Base-by-base conservation (phyloP, 371 early-diverging fungal genomes). In the Mortierella sp. region DNA sequence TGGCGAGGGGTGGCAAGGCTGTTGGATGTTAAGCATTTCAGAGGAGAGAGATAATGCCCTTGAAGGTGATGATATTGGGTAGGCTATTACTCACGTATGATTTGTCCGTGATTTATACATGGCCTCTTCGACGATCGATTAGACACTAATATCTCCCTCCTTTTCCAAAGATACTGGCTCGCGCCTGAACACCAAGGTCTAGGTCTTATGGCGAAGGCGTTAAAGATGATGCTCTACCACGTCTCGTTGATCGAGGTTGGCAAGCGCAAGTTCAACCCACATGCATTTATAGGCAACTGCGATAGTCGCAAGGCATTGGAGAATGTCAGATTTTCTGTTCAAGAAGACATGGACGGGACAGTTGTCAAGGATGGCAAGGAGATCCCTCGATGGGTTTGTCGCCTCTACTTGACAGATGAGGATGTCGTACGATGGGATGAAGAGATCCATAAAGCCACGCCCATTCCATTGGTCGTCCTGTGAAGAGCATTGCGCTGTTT, bases 231-330 rank as follows among this genome's bases (percentile, higher is more conserved):
- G 52, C 76, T 85, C 0, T 70, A 74, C 24, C 75, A 71, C 28
- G 26, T 75, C n/a, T 70, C 82, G 24, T 70, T 85, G 58, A 55
- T 70, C 10, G 73, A 82, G 42, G 60, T 77, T n/a, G 86, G 86
- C 52, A 85, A 85, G 48, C 86, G 86, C 52, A 82, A 85, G 45
- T 82, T 81, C 80, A 85, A 85, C 55, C 6, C 78, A 0, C 54
- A 48, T 50, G 73, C 76, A 0, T 80, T 80, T 21, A 70, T 10
- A 42, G 82, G 70, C 45, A 85, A 82, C 78, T 80, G 80, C 82
- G 78, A 80, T 0, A 82, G 82, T 72, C 77, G 86, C 38, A 76
- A 28, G 31, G 76, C 80, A 4, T 16, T 82, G 71, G 86, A 85
- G 44, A 85, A 82, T 73, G 80, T 60, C 3, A 80, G 80, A 9